These are phyloP conservation scores for Ramalina intermedia DNA, from an alignment of 495 filamentous ascomycete species.

Conservation along the genomic window DNA sequence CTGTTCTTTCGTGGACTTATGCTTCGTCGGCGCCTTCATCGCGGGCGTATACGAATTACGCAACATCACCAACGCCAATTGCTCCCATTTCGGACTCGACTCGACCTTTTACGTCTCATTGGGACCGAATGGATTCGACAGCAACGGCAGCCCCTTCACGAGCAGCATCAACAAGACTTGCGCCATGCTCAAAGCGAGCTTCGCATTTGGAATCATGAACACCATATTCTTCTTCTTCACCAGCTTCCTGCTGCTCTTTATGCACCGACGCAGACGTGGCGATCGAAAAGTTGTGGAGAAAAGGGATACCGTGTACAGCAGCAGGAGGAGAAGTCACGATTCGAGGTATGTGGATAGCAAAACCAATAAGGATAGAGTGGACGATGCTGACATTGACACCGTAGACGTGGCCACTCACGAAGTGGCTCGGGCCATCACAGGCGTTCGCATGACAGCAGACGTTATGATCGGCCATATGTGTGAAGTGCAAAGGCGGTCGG, in stretches of 20 bases:
- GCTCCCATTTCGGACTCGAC: slow-evolving; percentile 37
- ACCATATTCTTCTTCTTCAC: slow-evolving; percentile 69
- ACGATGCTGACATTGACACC: neutral
- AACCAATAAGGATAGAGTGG: neutral
- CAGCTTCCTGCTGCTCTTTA: slow-evolving; percentile 40
- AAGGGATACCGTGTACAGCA: slow-evolving; percentile 24
- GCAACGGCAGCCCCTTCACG: slow-evolving; percentile 26
- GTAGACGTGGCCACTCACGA: slow-evolving; percentile 18
- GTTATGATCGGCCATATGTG: slow-evolving; percentile 11
- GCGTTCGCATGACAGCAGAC: slow-evolving; percentile 16
- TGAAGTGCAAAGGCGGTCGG: neutral
- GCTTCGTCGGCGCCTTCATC: slow-evolving; percentile 80
- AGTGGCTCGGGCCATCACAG: slow-evolving; percentile 15
- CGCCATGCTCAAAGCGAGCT: slow-evolving; percentile 76
- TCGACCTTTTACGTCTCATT: slow-evolving; percentile 38
- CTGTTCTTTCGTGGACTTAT: slow-evolving; percentile 65
- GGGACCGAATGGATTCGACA: slow-evolving; percentile 40
- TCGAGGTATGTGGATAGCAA: slow-evolving; percentile 9
- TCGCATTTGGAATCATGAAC: slow-evolving; percentile 82
- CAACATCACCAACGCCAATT: slow-evolving; percentile 51
- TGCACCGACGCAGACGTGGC: slow-evolving; percentile 30
- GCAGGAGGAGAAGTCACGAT: slow-evolving; percentile 28
- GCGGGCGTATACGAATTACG: slow-evolving; percentile 64
- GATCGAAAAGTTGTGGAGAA: slow-evolving; percentile 24
- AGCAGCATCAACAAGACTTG: slow-evolving; percentile 57